Evolutionary conservation across 768 basidiomycete genomes (phyloP).

Genomic region (Lepiota brunneoincarnata): DNA sequence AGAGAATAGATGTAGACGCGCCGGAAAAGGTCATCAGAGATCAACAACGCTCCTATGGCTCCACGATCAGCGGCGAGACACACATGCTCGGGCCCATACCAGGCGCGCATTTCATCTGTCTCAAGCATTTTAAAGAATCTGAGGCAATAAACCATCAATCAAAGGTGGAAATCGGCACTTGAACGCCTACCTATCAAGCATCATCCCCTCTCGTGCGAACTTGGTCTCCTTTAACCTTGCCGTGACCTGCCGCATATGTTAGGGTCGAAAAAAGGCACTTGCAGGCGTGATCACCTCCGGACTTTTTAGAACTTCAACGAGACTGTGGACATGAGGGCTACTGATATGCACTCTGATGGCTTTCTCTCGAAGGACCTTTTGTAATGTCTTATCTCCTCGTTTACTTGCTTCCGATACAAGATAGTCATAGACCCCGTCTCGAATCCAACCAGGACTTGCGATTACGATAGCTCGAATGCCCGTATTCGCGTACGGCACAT

Average conservation of each 20-base stretch:
- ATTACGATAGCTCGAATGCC: constrained; percentile 88
- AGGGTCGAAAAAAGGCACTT: not conserved
- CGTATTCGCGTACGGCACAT: constrained; percentile 79
- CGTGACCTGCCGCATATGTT: constrained; percentile 47
- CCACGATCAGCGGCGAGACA: constrained; percentile 87
- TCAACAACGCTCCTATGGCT: constrained; percentile 90
- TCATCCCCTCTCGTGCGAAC: constrained; percentile 90
- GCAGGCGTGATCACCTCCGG: constrained; percentile 69
- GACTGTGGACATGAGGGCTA: constrained; percentile 92
- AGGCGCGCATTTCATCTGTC: constrained; percentile 91
- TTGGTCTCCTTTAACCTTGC: constrained; percentile 89
- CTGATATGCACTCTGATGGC: constrained; percentile 88
- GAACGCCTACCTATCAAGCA: constrained; percentile 73
- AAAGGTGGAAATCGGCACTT: not conserved
- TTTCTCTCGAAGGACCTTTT: constrained; percentile 75
- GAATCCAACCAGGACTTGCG: constrained; percentile 95
- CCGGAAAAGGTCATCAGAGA: constrained; percentile 95
- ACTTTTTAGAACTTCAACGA: constrained; percentile 92
- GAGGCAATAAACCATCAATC: not conserved
- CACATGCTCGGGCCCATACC: constrained; percentile 98
- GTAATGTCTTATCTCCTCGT: constrained; percentile 80
- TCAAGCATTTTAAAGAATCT: constrained; percentile 99
- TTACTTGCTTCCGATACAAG: constrained; percentile 78
- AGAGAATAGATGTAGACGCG: constrained; percentile 25
- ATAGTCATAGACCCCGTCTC: constrained; percentile 83